A percentile compares a stretch with the other conserved stretches of the same genome.
These are phyloP conservation scores for Colletotrichum theobromicola DNA, from an alignment of 2,329 filamentous ascomycete genomes.

Conservation along the genomic window DNA sequence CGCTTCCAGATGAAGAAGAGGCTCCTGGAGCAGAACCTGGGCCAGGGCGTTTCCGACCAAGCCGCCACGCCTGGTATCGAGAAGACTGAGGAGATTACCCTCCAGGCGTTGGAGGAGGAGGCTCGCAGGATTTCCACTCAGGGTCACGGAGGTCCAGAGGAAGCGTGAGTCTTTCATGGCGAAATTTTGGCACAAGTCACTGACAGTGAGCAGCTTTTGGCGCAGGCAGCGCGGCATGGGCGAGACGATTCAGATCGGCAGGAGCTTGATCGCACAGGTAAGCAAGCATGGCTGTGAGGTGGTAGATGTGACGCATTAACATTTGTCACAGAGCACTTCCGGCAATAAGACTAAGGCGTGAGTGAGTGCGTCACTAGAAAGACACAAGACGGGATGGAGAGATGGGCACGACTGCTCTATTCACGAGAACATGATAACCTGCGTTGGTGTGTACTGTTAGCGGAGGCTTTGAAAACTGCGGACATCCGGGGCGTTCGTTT, in stretches of 20 bases:
- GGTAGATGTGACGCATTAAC: not conserved
- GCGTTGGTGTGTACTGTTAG: not conserved
- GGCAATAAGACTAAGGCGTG: constrained; percentile 16
- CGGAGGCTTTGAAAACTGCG: not conserved
- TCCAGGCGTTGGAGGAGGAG: constrained; percentile 68
- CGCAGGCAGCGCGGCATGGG: constrained; percentile 61
- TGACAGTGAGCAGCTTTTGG: constrained; percentile 58
- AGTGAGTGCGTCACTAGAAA: not conserved
- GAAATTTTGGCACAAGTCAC: not conserved
- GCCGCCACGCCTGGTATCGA: constrained; percentile 51
- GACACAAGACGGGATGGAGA: not conserved
- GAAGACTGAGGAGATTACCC: constrained; percentile 67
- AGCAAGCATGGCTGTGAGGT: constrained; percentile 14
- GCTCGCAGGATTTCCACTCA: constrained; percentile 55
- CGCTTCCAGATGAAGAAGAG: constrained; percentile 81
- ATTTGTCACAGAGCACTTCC: not conserved
- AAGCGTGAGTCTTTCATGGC: constrained; percentile 47
- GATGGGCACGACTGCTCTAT: not conserved
- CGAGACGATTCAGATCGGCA: constrained; percentile 63
- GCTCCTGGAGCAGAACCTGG: constrained; percentile 76
- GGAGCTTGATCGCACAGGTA: constrained; percentile 57
- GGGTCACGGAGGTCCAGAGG: constrained; percentile 56
- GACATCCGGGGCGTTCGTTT: not conserved
- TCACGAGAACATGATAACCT: not conserved
- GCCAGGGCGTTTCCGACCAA: constrained; percentile 57